Evolutionary conservation across 106 monocot species (phyloP), one percentile per base, ranked within the genome.

Genomic region (Apostasia ramifera): DNA sequence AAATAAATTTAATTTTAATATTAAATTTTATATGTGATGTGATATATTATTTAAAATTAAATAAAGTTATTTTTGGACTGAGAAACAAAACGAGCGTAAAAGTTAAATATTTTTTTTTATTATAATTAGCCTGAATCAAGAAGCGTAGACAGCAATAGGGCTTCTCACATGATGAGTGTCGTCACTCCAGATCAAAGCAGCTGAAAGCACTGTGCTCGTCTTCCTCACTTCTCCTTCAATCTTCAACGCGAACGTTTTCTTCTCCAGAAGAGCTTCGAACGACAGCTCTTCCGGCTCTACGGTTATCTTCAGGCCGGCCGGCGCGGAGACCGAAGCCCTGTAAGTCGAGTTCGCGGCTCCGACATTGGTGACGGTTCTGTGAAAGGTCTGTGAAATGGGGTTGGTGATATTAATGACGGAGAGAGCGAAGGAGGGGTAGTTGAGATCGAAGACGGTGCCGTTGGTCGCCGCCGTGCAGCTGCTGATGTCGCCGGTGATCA

Each of bases 341-440:
- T 78, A 70, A 0, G 10, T 52, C 4, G 81, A 75, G 1, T 14
- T 55, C 43, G 63, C 12, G 3, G 0, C 0, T 8, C 85, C 81
- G 8, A 85, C 85, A 67, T 85, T 85, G 2, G 78, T 81, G 37
- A 85, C 75, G 0, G 69, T 79, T 44, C 85, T 74, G 0, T 11
- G 7, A 51, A 81, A 81, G 13, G 7, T 53, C 0, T 15, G 64
- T 3, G 3, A 44, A 39, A 74, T 67, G n/a, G 2, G 37, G 5
- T 47, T 10, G 2, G 44, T 65, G 0, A 12, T 12, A 1, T 55
- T 11, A 0, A 26, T 26, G 1, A 59, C 67, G 8, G 56, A 54
- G 50, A 67, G 10, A 8, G 78, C 66, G 40, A 85, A 71, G 10
- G 85, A 81, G 8, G 85, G 85, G 43, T 85, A 81, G 43, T 85